Conservation (phyloP, 805 yeast species). For the Vanderwaltozyma polyspora region DNA sequence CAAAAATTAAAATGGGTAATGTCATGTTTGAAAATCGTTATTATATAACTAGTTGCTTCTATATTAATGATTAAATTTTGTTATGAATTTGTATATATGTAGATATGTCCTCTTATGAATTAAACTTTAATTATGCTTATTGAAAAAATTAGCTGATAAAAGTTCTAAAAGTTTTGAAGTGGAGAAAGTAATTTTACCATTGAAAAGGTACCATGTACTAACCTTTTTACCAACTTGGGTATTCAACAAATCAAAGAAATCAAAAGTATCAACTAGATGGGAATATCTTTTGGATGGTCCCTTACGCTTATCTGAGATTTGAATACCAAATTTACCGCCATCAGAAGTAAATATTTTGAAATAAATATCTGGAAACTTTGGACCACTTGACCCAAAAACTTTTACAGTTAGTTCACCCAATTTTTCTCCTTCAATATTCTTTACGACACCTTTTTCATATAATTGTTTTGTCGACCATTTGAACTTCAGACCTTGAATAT, state of each 20-base stretch:
- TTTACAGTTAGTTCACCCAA: conserved; percentile 28
- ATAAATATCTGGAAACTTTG: conserved; percentile 53
- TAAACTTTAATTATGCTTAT: background rate
- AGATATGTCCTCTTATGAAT: background rate
- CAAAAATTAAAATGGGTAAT: too few species aligned
- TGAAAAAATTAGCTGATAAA: conserved; percentile 55
- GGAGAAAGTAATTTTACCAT: conserved; percentile 57
- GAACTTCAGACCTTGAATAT: conserved; percentile 42
- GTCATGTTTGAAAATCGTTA: too few species aligned
- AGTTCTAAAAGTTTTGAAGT: conserved; percentile 58
- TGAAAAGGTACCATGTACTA: conserved; percentile 44
- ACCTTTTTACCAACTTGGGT: conserved; percentile 60
- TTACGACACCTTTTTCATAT: conserved; percentile 57
- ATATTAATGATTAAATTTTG: too few species aligned
- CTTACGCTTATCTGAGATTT: conserved; percentile 33
- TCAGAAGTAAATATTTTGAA: conserved; percentile 66
- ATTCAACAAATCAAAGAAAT: conserved; percentile 61
- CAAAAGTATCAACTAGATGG: conserved; percentile 36
- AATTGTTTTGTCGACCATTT: conserved; percentile 67
- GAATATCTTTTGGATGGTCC: conserved; percentile 14
- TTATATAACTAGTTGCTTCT: too few species aligned
- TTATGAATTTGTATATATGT: too few species aligned
- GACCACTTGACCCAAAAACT: conserved; percentile 31
- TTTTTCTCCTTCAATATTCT: conserved; percentile 46
- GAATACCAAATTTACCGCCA: conserved; percentile 58